Evolutionary conservation across 202 grass and related monocot genomes (phyloP), one percentile per base, ranked within the genome.

Genomic region (Carex arenaria): DNA sequence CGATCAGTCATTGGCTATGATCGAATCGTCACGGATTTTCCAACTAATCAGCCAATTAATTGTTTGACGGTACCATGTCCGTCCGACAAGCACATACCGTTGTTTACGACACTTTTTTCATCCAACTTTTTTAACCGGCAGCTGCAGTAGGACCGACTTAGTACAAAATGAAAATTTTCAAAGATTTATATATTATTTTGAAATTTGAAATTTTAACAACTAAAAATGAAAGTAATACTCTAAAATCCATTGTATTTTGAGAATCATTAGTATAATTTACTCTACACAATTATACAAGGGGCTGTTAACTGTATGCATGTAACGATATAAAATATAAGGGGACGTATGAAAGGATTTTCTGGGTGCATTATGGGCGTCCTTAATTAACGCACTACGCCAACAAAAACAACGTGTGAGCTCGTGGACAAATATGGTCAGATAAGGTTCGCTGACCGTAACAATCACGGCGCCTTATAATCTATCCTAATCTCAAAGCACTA

Each of bases 401-500:
- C 45, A 54, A 74, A 74, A 53, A 14, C 70, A 53, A 30, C 28
- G 51, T 76, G 72, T 18, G 47, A 8, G 47, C 43, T 74, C 7
- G 71, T 54, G 47, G 47, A 17, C 14, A 36, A 76, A 28, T 11
- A 5, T 76, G 6, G 72, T 56, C 10, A 57, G 72, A 76, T 76
- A 55, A 76, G 51, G 51, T 52, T 32, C 51, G 15, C 26, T 57
- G 52, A 76, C 18, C 52, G 52, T 8, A 76, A 10, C 72, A 14
- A 76, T 76, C 49, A 34, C 52, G 51, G 51, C 51, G 51, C 51
- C 28, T 76, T 53, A 18, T 75, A 13, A 75, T 4, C 5, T 36
- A 77, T 36, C 52, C 73, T 4, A 77, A 77, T 77, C 73, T 77
- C 73, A 57, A 77, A 77, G 72, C 72, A 57, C 28, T 77, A 57